Percentiles rank a stretch among this genome's conserved stretches.
phyloP scores from a whole-genome alignment of 768 basidiomycete genomes.

The Boletales sp. region DNA sequence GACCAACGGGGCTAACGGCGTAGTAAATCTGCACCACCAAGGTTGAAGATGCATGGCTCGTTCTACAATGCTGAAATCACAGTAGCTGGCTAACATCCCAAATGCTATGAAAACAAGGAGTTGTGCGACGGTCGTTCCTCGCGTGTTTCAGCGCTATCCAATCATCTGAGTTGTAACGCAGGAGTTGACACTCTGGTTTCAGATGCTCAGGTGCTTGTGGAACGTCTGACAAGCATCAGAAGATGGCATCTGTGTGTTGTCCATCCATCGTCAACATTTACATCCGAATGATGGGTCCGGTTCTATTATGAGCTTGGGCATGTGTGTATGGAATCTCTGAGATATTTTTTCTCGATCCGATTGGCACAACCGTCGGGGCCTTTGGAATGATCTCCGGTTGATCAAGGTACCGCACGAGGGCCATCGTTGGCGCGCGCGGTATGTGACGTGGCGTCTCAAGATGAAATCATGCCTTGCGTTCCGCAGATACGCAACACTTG shows the following conservation, averaged over 20 bases:
- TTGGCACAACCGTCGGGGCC: neutral
- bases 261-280: neutral
- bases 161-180: neutral
- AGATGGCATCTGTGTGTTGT: neutral
- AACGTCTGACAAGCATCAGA: neutral
- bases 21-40: too few species aligned
- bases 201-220: neutral
- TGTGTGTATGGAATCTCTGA: neutral
- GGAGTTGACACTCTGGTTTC: neutral
- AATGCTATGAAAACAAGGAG: too few species aligned
- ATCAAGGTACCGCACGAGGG: neutral
- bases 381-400: conserved; percentile 3
- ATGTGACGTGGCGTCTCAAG: neutral
- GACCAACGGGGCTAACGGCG: too few species aligned
- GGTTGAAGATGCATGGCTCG: too few species aligned
- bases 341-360: neutral
- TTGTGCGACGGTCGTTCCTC: neutral
- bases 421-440: neutral
- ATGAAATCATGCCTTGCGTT: too few species aligned
- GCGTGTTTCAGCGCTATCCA: neutral
- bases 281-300: neutral
- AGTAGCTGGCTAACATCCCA: too few species aligned
- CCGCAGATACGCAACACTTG: too few species aligned
- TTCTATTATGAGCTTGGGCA: neutral
- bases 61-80: too few species aligned